phyloP scores from a whole-genome alignment of 129 eudicot genomes.

The Erigeron canadensis region DNA sequence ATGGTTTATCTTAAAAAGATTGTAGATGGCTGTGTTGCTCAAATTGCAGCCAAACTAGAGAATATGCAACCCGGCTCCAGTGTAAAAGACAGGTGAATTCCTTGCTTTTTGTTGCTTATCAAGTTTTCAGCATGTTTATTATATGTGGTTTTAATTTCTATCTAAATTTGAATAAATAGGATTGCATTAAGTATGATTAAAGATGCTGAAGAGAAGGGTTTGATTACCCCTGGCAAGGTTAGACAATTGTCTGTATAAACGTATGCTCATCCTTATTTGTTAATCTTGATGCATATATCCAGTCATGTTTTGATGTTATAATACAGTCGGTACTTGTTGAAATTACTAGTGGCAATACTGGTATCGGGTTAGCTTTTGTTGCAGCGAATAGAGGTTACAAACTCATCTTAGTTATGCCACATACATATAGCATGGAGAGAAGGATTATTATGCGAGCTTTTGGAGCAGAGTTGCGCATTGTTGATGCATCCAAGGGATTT shows the following conservation, averaged over 20 bases:
- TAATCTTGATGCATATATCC: not conserved
- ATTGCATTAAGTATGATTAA: constrained; percentile 59
- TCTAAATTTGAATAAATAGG: constrained; percentile 32
- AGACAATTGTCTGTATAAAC: constrained; percentile 3
- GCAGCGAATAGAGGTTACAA: constrained; percentile 72
- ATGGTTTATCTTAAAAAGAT: constrained; percentile 66
- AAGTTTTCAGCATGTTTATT: not conserved
- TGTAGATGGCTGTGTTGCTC: constrained; percentile 65
- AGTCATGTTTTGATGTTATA: not conserved
- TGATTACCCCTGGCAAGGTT: constrained; percentile 71
- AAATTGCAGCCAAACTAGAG: constrained; percentile 66
- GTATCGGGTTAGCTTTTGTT: constrained; percentile 72
- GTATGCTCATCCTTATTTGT: no score
- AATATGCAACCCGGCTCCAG: constrained; percentile 73
- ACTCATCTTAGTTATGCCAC: constrained; percentile 61
- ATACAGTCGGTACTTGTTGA: constrained; percentile 60
- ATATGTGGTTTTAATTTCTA: not conserved
- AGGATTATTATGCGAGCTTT: constrained; percentile 58
- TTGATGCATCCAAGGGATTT: constrained; percentile 47
- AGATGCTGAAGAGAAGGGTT: constrained; percentile 82
- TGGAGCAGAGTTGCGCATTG: constrained; percentile 61
- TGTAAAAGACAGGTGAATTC: constrained; percentile 60
- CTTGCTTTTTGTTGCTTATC: not conserved
- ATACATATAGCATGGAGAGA: constrained; percentile 54
- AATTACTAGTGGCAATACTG: constrained; percentile 71